phyloP scores from a whole-genome alignment of 2,329 filamentous ascomycete species.

The Colletotrichum karsti region DNA sequence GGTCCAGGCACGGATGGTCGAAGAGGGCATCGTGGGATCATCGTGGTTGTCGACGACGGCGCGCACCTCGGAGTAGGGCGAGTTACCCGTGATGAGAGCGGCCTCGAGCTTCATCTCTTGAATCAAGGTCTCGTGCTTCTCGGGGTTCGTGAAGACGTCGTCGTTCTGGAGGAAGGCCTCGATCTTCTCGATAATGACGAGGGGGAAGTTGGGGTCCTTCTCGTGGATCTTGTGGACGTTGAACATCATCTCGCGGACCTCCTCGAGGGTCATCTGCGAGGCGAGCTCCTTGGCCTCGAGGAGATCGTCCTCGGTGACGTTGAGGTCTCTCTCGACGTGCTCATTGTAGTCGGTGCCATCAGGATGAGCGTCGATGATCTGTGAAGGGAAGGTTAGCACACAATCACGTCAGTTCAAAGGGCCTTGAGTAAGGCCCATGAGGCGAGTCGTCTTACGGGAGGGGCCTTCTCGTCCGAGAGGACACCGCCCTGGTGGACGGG shows the following conservation, averaged over 20 bases:
- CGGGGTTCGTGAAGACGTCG: constrained; percentile 43
- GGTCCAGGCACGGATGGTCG: constrained; percentile 46
- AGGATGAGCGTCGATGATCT: constrained; percentile 11
- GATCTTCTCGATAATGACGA: constrained; percentile 46
- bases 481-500: constrained; percentile 17
- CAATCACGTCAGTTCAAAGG: background rate
- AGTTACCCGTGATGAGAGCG: constrained; percentile 41
- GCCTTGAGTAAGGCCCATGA: background rate
- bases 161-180: constrained; percentile 44
- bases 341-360: constrained; percentile 7
- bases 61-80: constrained; percentile 45
- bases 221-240: constrained; percentile 50
- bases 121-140: constrained; percentile 42
- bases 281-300: constrained; percentile 55
- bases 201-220: constrained; percentile 54
- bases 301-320: constrained; percentile 55
- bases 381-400: background rate
- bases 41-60: constrained; percentile 50
- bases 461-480: constrained; percentile 14
- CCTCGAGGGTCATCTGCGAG: constrained; percentile 50
- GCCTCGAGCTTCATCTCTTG: constrained; percentile 44
- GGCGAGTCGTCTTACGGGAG: background rate
- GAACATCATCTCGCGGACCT: constrained; percentile 45
- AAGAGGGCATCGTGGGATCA: constrained; percentile 42
- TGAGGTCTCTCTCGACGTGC: constrained; percentile 37